Base-by-base conservation (phyloP, 306 rosid species). In the Inga laurina region DNA sequence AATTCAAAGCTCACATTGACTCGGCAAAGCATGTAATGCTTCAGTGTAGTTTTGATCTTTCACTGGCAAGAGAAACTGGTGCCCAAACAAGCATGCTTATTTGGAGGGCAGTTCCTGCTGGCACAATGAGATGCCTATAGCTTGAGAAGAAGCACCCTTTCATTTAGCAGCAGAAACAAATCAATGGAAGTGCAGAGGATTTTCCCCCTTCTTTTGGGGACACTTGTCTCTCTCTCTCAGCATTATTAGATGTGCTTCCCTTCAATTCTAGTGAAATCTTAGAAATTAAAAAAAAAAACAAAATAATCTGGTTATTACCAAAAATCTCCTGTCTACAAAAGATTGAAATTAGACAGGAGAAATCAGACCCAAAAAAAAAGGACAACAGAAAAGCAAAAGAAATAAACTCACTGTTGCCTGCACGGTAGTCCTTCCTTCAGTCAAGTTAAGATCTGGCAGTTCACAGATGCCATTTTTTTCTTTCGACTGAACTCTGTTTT, bases 391-490 rank as follows among this genome's bases (percentile, higher is more conserved):
- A 73, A 73, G 44, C 43, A 43, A 82, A 70, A 32, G 24, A 75
- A 85, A 84, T 67, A 78, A 67, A 92, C 97, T 91, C 82, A 97
- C 99, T 3, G 86, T 70, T 82, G 86, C 80, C 82, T 91, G 90
- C 45, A 37, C 61, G 57, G 88, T 52, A 84, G 86, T 76, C 84
- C 94, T 96, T 74, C 86, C 93, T 44, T 46, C 90, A 8, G 88
- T 46, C 81, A 87, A 72, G 83, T 92, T 96, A 75, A 90, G 87
- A 85, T 92, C 97, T 0, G 92, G 92, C 70, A 92, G 83, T 80
- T 92, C 90, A 72, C 88, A 85, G 57, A 82, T 76, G 71, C 92
- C 94, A 79, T 89, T 93, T 89, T 88, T 97, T 75, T 83, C 95
- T 90, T 87, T 94, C 72, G 84, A 81, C 46, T 87, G 88, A 72